These are phyloP conservation scores for Raphanus raphanistrum DNA, from an alignment of 345 rosid species.

Conservation along the genomic window DNA sequence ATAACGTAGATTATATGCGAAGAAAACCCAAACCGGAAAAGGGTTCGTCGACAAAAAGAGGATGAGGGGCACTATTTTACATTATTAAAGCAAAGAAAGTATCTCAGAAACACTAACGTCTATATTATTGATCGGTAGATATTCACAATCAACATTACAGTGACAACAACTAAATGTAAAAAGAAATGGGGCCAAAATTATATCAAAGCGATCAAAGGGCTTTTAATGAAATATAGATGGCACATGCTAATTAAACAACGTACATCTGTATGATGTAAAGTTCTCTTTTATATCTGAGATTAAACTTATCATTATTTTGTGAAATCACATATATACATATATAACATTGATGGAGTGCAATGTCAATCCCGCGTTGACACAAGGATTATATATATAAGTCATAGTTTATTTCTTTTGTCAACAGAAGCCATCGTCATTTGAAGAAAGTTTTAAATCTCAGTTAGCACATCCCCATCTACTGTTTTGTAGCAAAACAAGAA, in stretches of 20 bases:
- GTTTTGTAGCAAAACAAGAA: background rate
- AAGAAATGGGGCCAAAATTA: constrained; percentile 5
- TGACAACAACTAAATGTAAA: constrained; percentile 7
- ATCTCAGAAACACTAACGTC: constrained; percentile 21
- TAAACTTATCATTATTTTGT: background rate
- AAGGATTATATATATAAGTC: background rate
- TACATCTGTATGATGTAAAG: background rate
- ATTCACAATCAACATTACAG: constrained; percentile 16
- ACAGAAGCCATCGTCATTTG: background rate
- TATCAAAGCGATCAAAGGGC: background rate
- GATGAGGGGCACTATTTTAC: constrained; percentile 12
- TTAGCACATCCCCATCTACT: background rate
- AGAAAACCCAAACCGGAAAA: constrained; percentile 9
- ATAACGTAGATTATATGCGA: background rate
- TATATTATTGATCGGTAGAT: constrained; percentile 27
- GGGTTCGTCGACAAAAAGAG: constrained; percentile 28
- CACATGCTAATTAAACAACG: background rate
- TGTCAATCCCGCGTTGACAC: background rate
- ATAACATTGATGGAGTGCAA: background rate
- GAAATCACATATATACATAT: background rate
- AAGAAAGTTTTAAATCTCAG: background rate
- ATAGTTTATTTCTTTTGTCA: background rate
- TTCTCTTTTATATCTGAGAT: background rate
- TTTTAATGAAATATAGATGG: background rate
- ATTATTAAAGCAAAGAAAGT: constrained; percentile 29